phyloP scores from a whole-genome alignment of 2,329 filamentous ascomycete species.

The Ophiostoma sp. region DNA sequence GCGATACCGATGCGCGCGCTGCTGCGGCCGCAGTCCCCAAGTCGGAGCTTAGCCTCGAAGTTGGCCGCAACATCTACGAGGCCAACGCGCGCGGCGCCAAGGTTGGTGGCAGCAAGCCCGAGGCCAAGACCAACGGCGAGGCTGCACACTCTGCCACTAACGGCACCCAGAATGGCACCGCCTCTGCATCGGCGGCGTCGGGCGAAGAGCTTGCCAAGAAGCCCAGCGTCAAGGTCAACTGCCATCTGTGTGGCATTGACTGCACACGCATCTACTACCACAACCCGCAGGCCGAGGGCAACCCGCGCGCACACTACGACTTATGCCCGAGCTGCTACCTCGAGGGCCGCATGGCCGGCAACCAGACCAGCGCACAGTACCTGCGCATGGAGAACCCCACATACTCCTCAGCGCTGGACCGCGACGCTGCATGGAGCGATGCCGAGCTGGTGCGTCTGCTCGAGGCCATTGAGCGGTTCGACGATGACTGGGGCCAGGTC shows the following conservation, averaged over 20 bases:
- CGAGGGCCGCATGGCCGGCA: slow-evolving; percentile 74
- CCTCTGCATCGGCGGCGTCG: slow-evolving; percentile 34
- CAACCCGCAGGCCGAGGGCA: slow-evolving; percentile 51
- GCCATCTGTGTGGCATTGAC: slow-evolving; percentile 87
- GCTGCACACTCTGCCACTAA: slow-evolving; percentile 52
- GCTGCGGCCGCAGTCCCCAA: slow-evolving; percentile 62
- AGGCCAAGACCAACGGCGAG: slow-evolving; percentile 73
- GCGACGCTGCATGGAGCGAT: slow-evolving; percentile 86
- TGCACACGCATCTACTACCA: slow-evolving; percentile 64
- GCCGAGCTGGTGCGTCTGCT: slow-evolving; percentile 82
- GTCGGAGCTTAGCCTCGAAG: slow-evolving; percentile 81
- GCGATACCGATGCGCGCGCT: slow-evolving; percentile 68
- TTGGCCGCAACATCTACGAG: slow-evolving; percentile 93
- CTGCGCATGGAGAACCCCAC: slow-evolving; percentile 83
- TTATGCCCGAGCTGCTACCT: slow-evolving; percentile 87
- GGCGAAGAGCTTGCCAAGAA: slow-evolving; percentile 59
- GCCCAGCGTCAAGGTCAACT: slow-evolving; percentile 66
- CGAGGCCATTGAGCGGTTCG: slow-evolving; percentile 85
- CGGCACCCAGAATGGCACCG: slow-evolving; percentile 43
- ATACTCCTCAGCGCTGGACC: slow-evolving; percentile 71
- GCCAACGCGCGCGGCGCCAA: slow-evolving; percentile 72
- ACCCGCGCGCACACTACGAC: slow-evolving; percentile 69
- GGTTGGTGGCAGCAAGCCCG: slow-evolving; percentile 51
- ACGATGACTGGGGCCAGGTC: slow-evolving; percentile 93
- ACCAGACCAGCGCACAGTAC: slow-evolving; percentile 74